Percentiles rank a stretch among this genome's conserved stretches.
Evolutionary conservation across 208 protist species (phyloP).

Genomic region (Leishmania major): DNA sequence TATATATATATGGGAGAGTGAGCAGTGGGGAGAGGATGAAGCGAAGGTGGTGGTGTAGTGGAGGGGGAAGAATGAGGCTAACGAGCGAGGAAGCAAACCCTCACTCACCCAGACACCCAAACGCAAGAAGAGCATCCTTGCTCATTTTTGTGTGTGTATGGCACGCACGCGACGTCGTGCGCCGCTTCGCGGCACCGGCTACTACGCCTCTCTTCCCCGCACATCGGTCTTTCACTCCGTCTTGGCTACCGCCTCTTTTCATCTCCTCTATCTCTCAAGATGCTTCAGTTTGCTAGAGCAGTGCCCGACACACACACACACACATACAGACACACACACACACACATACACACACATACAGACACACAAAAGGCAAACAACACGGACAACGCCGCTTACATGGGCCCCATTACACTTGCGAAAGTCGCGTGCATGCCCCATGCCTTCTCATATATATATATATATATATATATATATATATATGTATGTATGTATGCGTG

Average conservation of each 20-base stretch:
- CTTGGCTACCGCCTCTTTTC: neutral
- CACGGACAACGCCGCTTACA: neutral
- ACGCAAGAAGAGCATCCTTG: neutral
- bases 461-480: no score
- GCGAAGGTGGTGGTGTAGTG: neutral
- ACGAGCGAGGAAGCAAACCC: neutral
- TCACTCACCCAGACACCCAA: neutral
- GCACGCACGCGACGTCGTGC: neutral
- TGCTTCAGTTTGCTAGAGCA: neutral
- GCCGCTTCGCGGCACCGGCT: neutral
- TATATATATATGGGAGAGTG: no score
- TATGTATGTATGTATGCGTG: neutral
- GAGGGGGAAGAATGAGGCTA: neutral
- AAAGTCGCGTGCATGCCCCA: neutral
- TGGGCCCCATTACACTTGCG: neutral
- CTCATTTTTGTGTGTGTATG: neutral
- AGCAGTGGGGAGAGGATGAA: slow-evolving; percentile 4
- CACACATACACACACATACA: neutral
- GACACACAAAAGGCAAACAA: neutral
- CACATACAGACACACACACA: neutral
- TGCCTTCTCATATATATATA: neutral
- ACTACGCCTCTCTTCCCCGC: neutral
- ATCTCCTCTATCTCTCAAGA: neutral
- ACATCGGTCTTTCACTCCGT: neutral
- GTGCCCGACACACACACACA: neutral